phyloP scores from a whole-genome alignment of 495 filamentous ascomycete species.

The Talaromyces stipitatus region DNA sequence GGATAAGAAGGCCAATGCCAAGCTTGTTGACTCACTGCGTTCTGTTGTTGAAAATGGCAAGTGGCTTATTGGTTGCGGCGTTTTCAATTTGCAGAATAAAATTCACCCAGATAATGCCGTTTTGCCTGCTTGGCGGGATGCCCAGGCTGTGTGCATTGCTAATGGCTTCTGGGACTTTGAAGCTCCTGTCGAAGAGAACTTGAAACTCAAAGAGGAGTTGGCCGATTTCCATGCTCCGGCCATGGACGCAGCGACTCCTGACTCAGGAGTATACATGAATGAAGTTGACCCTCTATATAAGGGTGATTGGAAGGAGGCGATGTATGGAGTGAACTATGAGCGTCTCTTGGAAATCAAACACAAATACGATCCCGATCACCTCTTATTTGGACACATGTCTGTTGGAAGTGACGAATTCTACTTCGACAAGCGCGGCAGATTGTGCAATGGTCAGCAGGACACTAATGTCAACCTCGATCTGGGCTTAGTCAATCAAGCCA shows the following conservation, averaged over 20 bases:
- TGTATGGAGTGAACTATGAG: conserved; percentile 42
- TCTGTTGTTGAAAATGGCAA: conserved; percentile 19
- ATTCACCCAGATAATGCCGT: conserved; percentile 45
- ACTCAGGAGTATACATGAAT: conserved; percentile 32
- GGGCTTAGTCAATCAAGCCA: too few species aligned
- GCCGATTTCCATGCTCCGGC: conserved; percentile 33
- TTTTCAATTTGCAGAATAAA: conserved; percentile 35
- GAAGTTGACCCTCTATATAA: conserved; percentile 38
- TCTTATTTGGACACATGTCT: too few species aligned
- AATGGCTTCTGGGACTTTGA: conserved; percentile 33
- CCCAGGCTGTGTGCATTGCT: conserved; percentile 34
- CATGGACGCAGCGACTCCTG: conserved; percentile 26
- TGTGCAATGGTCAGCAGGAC: too few species aligned
- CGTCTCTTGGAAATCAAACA: conserved; percentile 30
- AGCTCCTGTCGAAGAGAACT: conserved; percentile 29
- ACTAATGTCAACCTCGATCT: too few species aligned
- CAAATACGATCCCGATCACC: conserved; percentile 50
- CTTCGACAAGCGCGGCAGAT: too few species aligned
- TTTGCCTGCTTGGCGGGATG: conserved; percentile 50
- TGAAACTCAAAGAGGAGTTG: conserved; percentile 24
- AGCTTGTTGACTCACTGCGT: conserved; percentile 26
- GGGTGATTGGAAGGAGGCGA: conserved; percentile 39
- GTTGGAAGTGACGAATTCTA: too few species aligned
- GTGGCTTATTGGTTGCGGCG: conserved; percentile 25
- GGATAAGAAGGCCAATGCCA: conserved; percentile 33